Percentiles rank a stretch among this genome's conserved stretches.
These are phyloP conservation scores for Echria macrotheca DNA, from an alignment of 495 filamentous ascomycete species.

Conservation along the genomic window DNA sequence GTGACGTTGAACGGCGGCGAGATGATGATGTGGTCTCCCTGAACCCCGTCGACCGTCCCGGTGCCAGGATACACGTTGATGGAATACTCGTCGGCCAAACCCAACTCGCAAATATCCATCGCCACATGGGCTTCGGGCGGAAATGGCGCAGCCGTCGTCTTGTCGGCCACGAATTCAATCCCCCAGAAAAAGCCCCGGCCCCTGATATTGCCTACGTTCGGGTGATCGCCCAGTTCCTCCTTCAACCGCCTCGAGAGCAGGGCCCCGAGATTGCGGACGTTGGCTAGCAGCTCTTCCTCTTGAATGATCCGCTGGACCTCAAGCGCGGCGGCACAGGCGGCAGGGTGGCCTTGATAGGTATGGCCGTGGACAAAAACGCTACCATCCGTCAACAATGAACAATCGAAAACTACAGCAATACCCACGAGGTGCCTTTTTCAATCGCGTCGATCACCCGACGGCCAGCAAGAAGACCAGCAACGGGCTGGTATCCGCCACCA, in stretches of 20 bases:
- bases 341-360: conserved; percentile 58
- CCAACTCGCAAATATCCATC: conserved; percentile 49
- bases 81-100: conserved; percentile 44
- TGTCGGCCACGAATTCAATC: conserved; percentile 53
- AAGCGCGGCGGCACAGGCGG: conserved; percentile 54
- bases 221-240: conserved; percentile 39
- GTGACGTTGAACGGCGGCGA: conserved; percentile 70
- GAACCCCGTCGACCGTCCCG: conserved; percentile 61
- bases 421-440: conserved; percentile 51
- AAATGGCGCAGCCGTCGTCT: conserved; percentile 43
- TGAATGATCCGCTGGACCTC: conserved; percentile 55
- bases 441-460: conserved; percentile 50
- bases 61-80: conserved; percentile 66
- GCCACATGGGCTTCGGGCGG: conserved; percentile 35
- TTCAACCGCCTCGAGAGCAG: conserved; percentile 44
- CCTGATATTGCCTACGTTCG: conserved; percentile 59
- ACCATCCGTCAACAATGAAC: conserved; percentile 10
- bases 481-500: conserved; percentile 59
- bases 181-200: conserved; percentile 61
- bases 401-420: background rate
- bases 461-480: conserved; percentile 55
- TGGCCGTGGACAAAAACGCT: conserved; percentile 53
- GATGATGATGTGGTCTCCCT: conserved; percentile 71
- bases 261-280: conserved; percentile 47
- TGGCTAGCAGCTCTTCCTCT: conserved; percentile 49